Percentiles rank a stretch among this genome's conserved stretches.
Conservation (phyloP, 208 protist genomes). For the Endotrypanum monterogeii region DNA sequence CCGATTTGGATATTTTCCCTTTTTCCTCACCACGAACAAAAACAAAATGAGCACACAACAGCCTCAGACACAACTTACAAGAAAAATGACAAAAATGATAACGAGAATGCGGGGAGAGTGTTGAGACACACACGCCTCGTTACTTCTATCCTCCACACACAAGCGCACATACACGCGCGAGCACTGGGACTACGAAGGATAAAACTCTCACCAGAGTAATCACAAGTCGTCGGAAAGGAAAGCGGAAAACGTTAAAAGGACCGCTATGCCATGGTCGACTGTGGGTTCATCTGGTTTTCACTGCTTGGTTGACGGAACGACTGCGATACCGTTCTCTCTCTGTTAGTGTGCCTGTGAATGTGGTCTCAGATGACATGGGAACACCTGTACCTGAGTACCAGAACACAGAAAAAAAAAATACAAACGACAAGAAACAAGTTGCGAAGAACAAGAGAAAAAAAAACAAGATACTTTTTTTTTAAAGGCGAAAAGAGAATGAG, state of each 20-base stretch:
- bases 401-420: neutral
- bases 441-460: neutral
- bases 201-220: neutral
- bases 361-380: conserved; percentile 1
- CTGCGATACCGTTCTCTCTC: neutral
- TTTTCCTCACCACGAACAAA: too few species aligned
- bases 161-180: neutral
- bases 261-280: neutral
- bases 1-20: neutral
- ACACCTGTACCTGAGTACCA: conserved; percentile 2
- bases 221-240: neutral
- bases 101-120: neutral
- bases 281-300: neutral
- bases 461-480: too few species aligned
- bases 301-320: too few species aligned
- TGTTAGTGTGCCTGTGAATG: neutral
- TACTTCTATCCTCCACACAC: neutral
- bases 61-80: neutral
- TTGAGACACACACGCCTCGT: neutral
- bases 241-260: neutral
- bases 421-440: neutral
- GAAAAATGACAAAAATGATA: too few species aligned
- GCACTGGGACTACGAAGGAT: neutral
- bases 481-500: conserved; percentile 1
- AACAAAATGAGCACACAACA: neutral